phyloP scores from a whole-genome alignment of 176 grass and related monocot genomes.

The Saccharum spontaneum region DNA sequence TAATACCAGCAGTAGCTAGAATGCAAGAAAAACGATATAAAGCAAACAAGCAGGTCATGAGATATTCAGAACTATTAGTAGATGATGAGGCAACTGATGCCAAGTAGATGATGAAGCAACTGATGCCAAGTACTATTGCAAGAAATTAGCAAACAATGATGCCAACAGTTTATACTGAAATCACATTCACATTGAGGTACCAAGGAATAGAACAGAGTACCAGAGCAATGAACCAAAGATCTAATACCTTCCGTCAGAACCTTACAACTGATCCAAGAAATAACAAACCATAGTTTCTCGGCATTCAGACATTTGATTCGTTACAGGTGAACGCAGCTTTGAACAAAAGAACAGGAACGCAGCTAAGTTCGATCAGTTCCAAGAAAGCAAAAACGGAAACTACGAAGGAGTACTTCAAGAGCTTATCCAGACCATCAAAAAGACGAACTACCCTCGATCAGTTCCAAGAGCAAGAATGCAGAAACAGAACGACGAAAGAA shows the following conservation, averaged over 20 bases:
- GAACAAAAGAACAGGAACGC: neutral
- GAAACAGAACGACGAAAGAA: neutral
- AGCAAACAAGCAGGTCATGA: no score
- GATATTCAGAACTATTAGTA: no score
- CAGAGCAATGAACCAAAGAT: neutral
- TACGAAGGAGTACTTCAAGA: neutral
- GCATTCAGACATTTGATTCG: neutral
- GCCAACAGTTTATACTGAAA: neutral
- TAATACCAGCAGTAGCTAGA: no score
- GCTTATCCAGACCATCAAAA: neutral
- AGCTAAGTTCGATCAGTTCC: neutral
- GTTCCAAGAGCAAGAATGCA: neutral
- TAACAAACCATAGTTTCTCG: no score
- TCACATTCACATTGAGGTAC: no score
- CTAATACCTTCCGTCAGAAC: neutral
- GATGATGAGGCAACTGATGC: no score
- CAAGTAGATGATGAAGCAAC: neutral
- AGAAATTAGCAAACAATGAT: neutral
- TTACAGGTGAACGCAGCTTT: neutral
- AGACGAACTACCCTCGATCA: neutral
- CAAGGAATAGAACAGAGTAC: no score
- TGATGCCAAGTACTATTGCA: neutral
- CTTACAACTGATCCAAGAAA: neutral
- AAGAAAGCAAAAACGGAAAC: neutral
- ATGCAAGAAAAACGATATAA: no score